Percentiles rank a stretch among this genome's conserved stretches.
These are phyloP conservation scores for Nicotiana obtusifolia DNA, from an alignment of 257 asterid species.

Conservation along the genomic window DNA sequence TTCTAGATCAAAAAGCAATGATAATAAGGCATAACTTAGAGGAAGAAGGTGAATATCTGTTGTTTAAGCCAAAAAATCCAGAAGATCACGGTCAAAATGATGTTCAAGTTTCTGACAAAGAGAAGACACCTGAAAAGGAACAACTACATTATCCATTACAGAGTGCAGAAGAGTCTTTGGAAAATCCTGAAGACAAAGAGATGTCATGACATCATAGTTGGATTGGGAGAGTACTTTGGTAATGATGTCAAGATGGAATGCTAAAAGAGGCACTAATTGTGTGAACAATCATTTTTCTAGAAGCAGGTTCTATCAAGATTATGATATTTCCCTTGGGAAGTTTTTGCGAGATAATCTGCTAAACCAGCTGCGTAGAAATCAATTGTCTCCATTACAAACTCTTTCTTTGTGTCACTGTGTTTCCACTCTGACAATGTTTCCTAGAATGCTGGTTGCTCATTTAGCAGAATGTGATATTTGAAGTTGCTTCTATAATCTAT, in stretches of 20 bases:
- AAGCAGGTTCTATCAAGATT: conserved; percentile 72
- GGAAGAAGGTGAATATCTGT: conserved; percentile 27
- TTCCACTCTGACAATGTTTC: not conserved
- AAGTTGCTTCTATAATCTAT: not conserved
- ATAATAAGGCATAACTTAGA: conserved; percentile 29
- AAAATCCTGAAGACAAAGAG: conserved; percentile 41
- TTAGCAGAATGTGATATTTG: not conserved
- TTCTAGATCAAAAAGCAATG: conserved; percentile 77
- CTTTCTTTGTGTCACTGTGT: not conserved
- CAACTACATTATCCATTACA: conserved; percentile 18
- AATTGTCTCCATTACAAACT: conserved; percentile 1
- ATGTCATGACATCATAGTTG: conserved; percentile 58
- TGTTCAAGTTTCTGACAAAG: conserved; percentile 26
- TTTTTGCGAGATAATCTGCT: conserved; percentile 73
- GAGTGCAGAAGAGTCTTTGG: conserved; percentile 21
- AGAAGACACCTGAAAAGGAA: conserved; percentile 19
- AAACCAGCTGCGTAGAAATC: conserved; percentile 47
- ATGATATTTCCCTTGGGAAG: conserved; percentile 76
- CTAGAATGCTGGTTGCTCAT: not conserved
- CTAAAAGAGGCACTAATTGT: conserved; percentile 58
- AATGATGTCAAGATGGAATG: conserved; percentile 70
- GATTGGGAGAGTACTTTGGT: conserved; percentile 92
- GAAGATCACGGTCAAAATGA: conserved; percentile 23
- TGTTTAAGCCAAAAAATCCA: conserved; percentile 44
- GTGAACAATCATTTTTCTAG: conserved; percentile 73